Base-by-base conservation (phyloP, 1,284 basidiomycete species). In the Chiua sp. region DNA sequence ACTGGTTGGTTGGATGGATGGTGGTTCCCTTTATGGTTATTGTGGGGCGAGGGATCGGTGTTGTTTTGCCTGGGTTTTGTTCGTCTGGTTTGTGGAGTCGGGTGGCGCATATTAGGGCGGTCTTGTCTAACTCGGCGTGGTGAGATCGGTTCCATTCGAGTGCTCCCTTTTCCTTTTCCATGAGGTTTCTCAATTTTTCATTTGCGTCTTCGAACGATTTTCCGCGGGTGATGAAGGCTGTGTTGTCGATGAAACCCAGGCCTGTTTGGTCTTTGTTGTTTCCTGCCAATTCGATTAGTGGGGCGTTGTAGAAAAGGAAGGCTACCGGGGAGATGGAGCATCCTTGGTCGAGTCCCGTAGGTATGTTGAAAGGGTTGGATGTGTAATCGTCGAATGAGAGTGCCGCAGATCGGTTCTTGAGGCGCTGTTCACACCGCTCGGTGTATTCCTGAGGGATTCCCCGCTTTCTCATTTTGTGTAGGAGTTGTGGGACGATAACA, bases 241-340 rank as follows among this genome's bases (percentile, higher is more conserved):
- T 62, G 39, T 63, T 37, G 16, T 61, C 55, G 3, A 63, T 47
- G 23, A 57, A 55, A 2, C 60, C 60, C 15, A 61, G 42, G 2
- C 48, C 42, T 1, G 53, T 18, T 15, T 49, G 32, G 33, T 60
- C 50, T 16, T 51, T 51, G n/a, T 37, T 30, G 6, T 26, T 30
- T 2, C 3, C 28, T 30, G 47, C 11, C 2, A 55, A 0, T 3
- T 22, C 16, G 1, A 55, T 55, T 3, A 55, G 33, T 22, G 32
- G 18, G 10, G 52, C 20, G 48, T 76, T 78, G 68, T 78, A 80
- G 58, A 78, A 72, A 0, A 35, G 33, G 33, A 35, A 35, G 13
- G 33, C 33, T 35, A 35, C 33, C 13, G 33, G 33, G 7, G 33
- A 35, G 26, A 26, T 26, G 26, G 26, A 5, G 26, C 26, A 26